Evolutionary conservation across 768 basidiomycete genomes (phyloP).

Genomic region (Coprinellus aureogranulatus): DNA sequence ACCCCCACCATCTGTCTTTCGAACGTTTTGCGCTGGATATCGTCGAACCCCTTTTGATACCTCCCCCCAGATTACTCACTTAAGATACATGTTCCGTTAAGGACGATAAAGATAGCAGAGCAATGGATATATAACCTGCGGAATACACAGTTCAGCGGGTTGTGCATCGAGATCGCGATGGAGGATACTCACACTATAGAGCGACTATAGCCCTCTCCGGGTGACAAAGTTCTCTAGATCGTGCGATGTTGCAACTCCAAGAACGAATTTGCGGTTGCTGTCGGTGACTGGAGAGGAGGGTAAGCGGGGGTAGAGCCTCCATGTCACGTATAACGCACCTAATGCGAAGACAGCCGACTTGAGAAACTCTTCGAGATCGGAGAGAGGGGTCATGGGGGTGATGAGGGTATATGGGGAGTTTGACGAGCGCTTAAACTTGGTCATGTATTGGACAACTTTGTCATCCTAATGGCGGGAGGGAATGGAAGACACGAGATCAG

Average conservation of each 20-base stretch:
- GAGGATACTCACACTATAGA: no score
- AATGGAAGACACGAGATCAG: background rate
- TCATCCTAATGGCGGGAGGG: conserved; percentile 49
- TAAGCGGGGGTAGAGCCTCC: background rate
- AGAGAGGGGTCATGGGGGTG: conserved; percentile 75
- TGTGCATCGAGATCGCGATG: no score
- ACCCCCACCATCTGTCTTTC: no score
- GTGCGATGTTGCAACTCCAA: conserved; percentile 74
- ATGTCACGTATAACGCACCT: conserved; percentile 46
- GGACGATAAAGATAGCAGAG: no score
- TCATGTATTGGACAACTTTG: conserved; percentile 68
- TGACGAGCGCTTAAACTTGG: conserved; percentile 64
- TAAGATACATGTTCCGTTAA: no score
- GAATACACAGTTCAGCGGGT: no score
- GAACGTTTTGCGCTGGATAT: no score
- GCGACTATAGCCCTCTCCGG: conserved; percentile 41
- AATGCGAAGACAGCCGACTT: conserved; percentile 71
- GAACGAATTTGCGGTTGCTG: conserved; percentile 73
- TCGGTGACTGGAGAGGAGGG: conserved; percentile 66
- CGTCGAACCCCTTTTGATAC: no score
- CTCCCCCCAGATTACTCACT: no score
- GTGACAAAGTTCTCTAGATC: conserved; percentile 67
- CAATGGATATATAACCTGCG: no score
- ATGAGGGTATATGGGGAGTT: conserved; percentile 74
- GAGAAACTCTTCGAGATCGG: conserved; percentile 81